Conservation (phyloP, 495 filamentous ascomycete species). For the Aspergillus steynii region DNA sequence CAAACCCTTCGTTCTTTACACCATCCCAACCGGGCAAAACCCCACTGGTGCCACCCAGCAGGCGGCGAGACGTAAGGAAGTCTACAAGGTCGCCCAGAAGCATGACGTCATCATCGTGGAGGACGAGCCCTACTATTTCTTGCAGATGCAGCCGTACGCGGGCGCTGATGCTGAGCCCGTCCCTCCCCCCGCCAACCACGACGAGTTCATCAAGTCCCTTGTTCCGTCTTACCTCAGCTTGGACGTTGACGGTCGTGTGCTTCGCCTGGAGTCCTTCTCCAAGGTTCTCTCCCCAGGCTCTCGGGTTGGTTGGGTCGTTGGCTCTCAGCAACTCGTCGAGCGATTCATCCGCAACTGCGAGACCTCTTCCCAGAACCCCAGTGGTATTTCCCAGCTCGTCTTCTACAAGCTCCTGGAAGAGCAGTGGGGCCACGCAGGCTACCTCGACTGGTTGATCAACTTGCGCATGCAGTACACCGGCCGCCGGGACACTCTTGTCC, state of each 20-base stretch:
- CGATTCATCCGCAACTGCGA: slow-evolving; percentile 77
- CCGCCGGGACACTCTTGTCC: slow-evolving; percentile 73
- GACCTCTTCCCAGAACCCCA: slow-evolving; percentile 76
- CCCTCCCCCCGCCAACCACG: slow-evolving; percentile 55
- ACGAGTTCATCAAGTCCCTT: slow-evolving; percentile 60
- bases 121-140: slow-evolving; percentile 96
- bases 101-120: slow-evolving; percentile 88
- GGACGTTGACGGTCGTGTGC: slow-evolving; percentile 66
- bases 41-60: slow-evolving; percentile 88
- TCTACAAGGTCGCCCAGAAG: slow-evolving; percentile 77
- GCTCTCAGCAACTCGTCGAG: slow-evolving; percentile 77
- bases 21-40: slow-evolving; percentile 74
- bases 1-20: slow-evolving; percentile 69
- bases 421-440: slow-evolving; percentile 91
- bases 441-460: slow-evolving; percentile 84
- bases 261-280: slow-evolving; percentile 69
- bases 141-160: slow-evolving; percentile 89
- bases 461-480: slow-evolving; percentile 80
- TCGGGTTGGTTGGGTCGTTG: slow-evolving; percentile 66
- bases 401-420: slow-evolving; percentile 91
- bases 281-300: slow-evolving; percentile 65
- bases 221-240: slow-evolving; percentile 63
- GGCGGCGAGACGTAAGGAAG: slow-evolving; percentile 57
- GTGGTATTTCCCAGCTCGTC: slow-evolving; percentile 77
- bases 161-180: slow-evolving; percentile 49